Evolutionary conservation across 1,284 basidiomycete genomes (phyloP).

Genomic region (Bondarzewia mesenterica): DNA sequence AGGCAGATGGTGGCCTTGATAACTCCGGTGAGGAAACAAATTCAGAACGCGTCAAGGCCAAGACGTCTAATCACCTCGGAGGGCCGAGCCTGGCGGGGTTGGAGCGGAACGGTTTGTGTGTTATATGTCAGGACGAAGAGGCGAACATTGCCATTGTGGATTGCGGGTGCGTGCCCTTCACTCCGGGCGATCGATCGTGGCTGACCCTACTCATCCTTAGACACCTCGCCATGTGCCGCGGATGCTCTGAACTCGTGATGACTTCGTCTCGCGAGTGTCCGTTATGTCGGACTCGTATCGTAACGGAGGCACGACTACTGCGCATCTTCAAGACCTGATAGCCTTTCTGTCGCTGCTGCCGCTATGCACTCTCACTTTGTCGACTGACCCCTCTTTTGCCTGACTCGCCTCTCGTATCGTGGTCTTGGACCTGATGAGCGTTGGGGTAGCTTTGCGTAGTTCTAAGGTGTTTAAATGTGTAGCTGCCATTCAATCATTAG

Average conservation of each 20-base stretch:
- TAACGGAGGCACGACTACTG: constrained; percentile 72
- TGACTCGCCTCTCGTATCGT: no score
- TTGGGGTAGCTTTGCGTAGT: no score
- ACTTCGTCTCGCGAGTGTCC: constrained; percentile 75
- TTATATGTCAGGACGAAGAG: constrained; percentile 87
- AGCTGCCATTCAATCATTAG: no score
- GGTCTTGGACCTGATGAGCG: no score
- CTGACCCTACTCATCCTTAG: constrained; percentile 26
- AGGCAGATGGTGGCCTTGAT: background rate
- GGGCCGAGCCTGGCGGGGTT: constrained; percentile 28
- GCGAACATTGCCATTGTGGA: constrained; percentile 89
- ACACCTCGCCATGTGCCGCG: constrained; percentile 75
- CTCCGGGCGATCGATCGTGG: background rate
- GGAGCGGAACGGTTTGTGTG: constrained; percentile 73
- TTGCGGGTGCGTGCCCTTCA: constrained; percentile 61
- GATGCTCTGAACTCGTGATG: constrained; percentile 82
- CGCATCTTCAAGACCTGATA: constrained; percentile 68
- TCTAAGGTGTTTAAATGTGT: no score
- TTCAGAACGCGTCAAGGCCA: no score
- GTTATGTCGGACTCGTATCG: constrained; percentile 77
- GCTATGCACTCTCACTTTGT: no score
- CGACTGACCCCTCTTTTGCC: no score
- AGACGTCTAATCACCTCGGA: background rate
- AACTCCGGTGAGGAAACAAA: constrained; percentile 2
- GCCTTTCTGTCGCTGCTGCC: background rate